Conservation (phyloP, 2,329 filamentous ascomycete genomes). For the Penicillium sp. region DNA sequence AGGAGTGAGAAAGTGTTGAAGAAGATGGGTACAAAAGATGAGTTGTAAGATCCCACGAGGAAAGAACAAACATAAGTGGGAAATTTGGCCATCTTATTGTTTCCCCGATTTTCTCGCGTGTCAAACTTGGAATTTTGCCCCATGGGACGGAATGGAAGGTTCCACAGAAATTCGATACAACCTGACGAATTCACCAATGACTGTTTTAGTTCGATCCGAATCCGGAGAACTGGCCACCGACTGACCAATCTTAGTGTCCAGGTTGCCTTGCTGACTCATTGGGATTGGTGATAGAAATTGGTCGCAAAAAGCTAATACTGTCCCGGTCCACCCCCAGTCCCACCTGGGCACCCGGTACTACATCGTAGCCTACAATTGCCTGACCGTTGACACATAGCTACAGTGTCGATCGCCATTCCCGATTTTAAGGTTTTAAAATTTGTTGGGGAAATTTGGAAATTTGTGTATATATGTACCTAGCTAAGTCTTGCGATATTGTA, state of each 20-base stretch:
- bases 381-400: background rate
- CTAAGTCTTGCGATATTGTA: background rate
- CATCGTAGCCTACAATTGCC: background rate
- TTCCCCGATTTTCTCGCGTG: slow-evolving; percentile 1
- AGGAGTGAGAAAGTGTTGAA: background rate
- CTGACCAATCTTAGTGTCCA: background rate
- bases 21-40: background rate
- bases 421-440: background rate
- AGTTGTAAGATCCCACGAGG: background rate
- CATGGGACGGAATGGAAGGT: background rate
- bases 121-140: background rate
- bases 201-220: background rate
- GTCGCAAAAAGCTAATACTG: background rate
- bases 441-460: background rate
- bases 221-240: background rate
- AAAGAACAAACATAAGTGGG: background rate
- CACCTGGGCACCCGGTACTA: background rate
- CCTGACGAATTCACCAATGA: slow-evolving; percentile 1
- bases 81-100: slow-evolving; percentile 1
- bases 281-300: slow-evolving; percentile 8
- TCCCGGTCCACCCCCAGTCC: background rate
- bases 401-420: background rate
- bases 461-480: background rate
- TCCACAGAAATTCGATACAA: slow-evolving; percentile 10
- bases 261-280: slow-evolving; percentile 8